Evolutionary conservation across 768 basidiomycete species (phyloP), one percentile per base, ranked within the genome.

Genomic region (Pseudohyphozyma bogoriensis): DNA sequence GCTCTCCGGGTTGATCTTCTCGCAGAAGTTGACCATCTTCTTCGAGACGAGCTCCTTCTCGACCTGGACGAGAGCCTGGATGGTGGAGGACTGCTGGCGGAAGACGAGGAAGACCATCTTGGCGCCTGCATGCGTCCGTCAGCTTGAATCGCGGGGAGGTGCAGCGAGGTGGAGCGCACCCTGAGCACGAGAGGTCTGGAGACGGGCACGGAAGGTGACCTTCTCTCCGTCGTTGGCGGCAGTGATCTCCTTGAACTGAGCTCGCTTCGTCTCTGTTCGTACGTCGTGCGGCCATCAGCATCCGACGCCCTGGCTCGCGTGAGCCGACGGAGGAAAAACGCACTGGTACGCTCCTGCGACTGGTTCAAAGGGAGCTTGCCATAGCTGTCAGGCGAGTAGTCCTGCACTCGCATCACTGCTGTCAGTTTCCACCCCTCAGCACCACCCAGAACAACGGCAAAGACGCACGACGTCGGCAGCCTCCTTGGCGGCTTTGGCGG

Each of bases 1-100:
- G 60, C 85, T 87, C 77, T 99, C 95, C 69, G 81, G 81, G 31
- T 84, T 77, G 52, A 97, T 76, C 29, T 81, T 72, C 24, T 83
- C 83, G 22, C 85, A 82, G 86, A 87, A 97, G 75, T 90, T 95
- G 40, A 90, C 82, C 95, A 99, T 99, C 73, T 93, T 91, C 76
- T 92, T 96, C 63, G 89, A 92, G 31, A 97, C 80, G 69, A 81
- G 83, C 49, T 82, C 85, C 15, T 83, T 80, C 13, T 85, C 77
- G 28, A 86, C 82, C 51, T 78, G 74, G 62, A 93, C 77, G 42
- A 97, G 77, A 37, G 86, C 91, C 73, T 97, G 93, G 12, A 99
- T 83, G 1, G 57, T 92, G 79, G 85, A 80, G 18, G 80, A 84
- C 68, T 87, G 82, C 74, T 99, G 93, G 60, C 93, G 86, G 57